phyloP scores from a whole-genome alignment of 306 rosid species.

The Trifolium dubium region DNA sequence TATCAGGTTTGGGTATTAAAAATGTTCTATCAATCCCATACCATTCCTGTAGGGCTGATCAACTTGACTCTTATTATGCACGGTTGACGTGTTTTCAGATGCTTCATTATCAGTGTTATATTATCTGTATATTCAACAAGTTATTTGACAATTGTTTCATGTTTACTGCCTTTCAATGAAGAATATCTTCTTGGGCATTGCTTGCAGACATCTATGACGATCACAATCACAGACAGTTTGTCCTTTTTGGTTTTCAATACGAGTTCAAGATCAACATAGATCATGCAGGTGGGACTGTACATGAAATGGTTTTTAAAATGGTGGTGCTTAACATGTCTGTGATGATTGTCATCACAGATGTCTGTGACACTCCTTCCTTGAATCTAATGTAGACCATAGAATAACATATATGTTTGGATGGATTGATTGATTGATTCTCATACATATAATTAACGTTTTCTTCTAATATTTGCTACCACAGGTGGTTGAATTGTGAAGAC shows the following conservation, averaged over 20 bases:
- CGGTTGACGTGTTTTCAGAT: constrained; percentile 22
- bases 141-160: constrained; percentile 57
- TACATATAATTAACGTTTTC: constrained; percentile 28
- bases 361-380: constrained; percentile 48
- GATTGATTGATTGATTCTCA: constrained; percentile 13
- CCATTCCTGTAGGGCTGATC: constrained; percentile 1
- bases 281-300: constrained; percentile 73
- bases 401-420: constrained; percentile 15
- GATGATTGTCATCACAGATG: constrained; percentile 71
- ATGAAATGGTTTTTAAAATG: constrained; percentile 54
- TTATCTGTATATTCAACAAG: constrained; percentile 44
- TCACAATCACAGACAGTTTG: constrained; percentile 67
- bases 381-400: constrained; percentile 12
- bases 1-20: constrained; percentile 17
- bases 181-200: constrained; percentile 57
- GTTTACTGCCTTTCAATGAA: constrained; percentile 61
- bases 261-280: constrained; percentile 58
- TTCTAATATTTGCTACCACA: constrained; percentile 44
- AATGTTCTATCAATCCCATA: constrained; percentile 5
- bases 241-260: constrained; percentile 66
- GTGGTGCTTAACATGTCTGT: constrained; percentile 66
- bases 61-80: constrained; percentile 28
- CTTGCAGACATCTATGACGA: constrained; percentile 75
- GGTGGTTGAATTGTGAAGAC: constrained; percentile 97
- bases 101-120: constrained; percentile 18